Evolutionary conservation across 148 eudicot genomes (phyloP).

Genomic region (Camellia lanceoleosa): DNA sequence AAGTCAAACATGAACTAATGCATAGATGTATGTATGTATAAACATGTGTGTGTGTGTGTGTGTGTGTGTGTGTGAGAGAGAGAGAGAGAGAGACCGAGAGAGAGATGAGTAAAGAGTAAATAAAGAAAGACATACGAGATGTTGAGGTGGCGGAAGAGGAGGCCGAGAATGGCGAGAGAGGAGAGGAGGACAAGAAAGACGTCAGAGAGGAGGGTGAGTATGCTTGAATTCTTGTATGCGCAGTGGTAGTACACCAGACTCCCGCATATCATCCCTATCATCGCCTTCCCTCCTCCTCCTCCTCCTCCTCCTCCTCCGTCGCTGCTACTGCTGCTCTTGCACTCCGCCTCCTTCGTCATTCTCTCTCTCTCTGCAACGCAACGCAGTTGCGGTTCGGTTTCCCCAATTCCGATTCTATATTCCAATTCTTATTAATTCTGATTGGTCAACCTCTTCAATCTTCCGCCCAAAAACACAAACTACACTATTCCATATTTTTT

Average conservation of each 20-base stretch:
- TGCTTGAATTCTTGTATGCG: conserved; percentile 62
- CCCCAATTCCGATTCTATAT: too few species aligned
- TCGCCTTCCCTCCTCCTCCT: conserved; percentile 51
- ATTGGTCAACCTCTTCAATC: too few species aligned
- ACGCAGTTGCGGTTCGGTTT: too few species aligned
- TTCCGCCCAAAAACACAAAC: too few species aligned
- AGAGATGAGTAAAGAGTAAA: not conserved
- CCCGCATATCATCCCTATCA: conserved; percentile 57
- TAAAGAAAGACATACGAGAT: conserved; percentile 35
- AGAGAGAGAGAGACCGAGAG: not conserved
- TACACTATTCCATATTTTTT: too few species aligned
- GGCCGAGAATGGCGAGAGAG: conserved; percentile 95
- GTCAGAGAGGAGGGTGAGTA: conserved; percentile 74
- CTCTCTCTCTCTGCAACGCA: not conserved
- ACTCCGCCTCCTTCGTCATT: not conserved
- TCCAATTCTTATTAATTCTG: too few species aligned
- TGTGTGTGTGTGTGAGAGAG: too few species aligned
- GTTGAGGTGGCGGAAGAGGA: conserved; percentile 89
- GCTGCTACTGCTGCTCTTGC: not conserved
- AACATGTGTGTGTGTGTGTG: too few species aligned
- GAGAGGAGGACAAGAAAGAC: conserved; percentile 90
- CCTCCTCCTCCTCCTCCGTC: not conserved
- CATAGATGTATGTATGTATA: too few species aligned
- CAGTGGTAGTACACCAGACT: conserved; percentile 85
- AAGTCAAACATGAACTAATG: too few species aligned